Base-by-base conservation (phyloP, 495 filamentous ascomycete genomes). In the Pyronema domesticum region DNA sequence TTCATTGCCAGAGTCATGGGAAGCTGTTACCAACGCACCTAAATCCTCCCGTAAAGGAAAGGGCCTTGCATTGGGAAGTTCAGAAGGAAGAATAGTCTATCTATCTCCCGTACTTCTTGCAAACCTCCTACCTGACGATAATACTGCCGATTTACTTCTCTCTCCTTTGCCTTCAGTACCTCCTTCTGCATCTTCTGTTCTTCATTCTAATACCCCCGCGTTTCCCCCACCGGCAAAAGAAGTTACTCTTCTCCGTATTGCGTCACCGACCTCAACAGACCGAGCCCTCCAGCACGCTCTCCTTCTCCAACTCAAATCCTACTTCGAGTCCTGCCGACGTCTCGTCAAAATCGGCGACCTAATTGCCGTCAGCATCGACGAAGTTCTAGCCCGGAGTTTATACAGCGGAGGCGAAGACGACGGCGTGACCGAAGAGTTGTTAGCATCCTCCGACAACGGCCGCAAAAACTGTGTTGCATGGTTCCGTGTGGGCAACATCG, bases 181-280 rank as follows among this genome's bases (percentile, higher is more conserved):
- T 17, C 63, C 68, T 0, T 58, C 70, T 17, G 72, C 68, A 39
- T 62, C 68, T 18, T 76, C 73, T 46, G 59, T 61, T 15, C 53
- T 61, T 15, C 56, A 54, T 55, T 74, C 79, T 54, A 71, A 73
- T 49, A 71, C 67, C 30, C 70, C 80, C 1, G 74, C 74, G n/a
- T 77, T 72, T 39, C 91, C 93, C 0, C 93, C 88, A 1, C 74
- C 82, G 54, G 93, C 91, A 13, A 86, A 86, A 57, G 89, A 96
- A 65, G 81, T 96, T 30, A 94, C 85, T 0, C 68, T 98, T n/a
- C 74, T 86, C 44, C 91, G 94, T 58, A 76, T 98, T 40, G 81
- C 86, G 7, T 95, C 88, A 0, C 93, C 91, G 0, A 68, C 89
- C 7, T 85, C 86, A 7, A 87, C 83, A 37, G 89, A 96, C 55